phyloP scores from a whole-genome alignment of 2,329 filamentous ascomycete species.

The Venturia oleaginea region DNA sequence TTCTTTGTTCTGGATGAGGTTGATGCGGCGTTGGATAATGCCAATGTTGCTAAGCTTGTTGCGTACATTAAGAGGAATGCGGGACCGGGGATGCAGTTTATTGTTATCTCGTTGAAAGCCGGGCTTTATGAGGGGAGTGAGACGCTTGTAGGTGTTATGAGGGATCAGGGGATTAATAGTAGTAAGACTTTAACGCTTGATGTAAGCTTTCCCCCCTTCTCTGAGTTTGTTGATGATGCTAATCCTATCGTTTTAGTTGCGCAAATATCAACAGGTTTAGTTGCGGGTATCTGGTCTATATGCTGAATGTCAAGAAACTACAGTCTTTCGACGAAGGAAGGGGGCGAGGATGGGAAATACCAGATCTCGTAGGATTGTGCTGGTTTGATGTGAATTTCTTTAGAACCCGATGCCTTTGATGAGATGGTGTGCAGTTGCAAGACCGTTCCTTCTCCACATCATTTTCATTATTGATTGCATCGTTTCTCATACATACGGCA shows the following conservation, averaged over 20 bases:
- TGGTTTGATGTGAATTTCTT: no score
- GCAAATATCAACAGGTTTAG: slow-evolving; percentile 13
- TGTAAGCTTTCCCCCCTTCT: slow-evolving; percentile 52
- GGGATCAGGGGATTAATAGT: slow-evolving; percentile 89
- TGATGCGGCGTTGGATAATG: slow-evolving; percentile 94
- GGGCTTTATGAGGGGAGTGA: slow-evolving; percentile 95
- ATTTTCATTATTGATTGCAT: no score
- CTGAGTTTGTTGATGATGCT: slow-evolving; percentile 3
- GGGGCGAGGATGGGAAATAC: no score
- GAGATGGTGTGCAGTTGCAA: no score
- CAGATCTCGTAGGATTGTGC: no score
- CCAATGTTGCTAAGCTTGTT: slow-evolving; percentile 91
- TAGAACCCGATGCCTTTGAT: no score
- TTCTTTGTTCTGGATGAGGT: slow-evolving; percentile 99
- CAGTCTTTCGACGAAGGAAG: no score
- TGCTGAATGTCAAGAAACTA: no score
- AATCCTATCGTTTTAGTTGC: slow-evolving; percentile 6
- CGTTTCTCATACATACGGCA: no score
- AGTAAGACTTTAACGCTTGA: slow-evolving; percentile 87
- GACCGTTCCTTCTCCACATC: no score
- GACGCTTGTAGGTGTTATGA: slow-evolving; percentile 88
- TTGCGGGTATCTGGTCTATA: no score
- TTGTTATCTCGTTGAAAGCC: slow-evolving; percentile 93
- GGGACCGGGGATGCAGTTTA: slow-evolving; percentile 96
- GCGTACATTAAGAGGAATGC: slow-evolving; percentile 94